Evolutionary conservation across 345 rosid genomes (phyloP), one percentile per base, ranked within the genome.

Genomic region (Geranium rotundifolium): DNA sequence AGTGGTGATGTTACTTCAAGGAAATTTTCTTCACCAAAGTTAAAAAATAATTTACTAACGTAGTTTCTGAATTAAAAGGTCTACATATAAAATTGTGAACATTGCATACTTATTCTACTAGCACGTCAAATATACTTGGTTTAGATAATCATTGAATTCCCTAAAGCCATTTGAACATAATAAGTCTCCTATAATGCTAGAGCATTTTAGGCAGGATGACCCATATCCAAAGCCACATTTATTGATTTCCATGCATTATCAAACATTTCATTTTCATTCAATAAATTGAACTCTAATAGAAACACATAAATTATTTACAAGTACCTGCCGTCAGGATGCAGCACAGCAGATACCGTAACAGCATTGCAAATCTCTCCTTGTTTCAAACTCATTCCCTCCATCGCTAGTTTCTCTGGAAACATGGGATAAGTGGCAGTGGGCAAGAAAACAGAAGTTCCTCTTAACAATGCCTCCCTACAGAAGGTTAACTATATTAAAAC

Each of bases 321-420:
- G 74, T 87, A 92, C 98, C 98, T 73, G 80, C 98, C 98, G 70
- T 89, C 87, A 73, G 93, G 58, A 68, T 69, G 86, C 58, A 92
- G 77, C 75, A 85, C 76, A 75, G 84, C 96, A 60, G 95, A 83
- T 70, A 89, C 87, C 29, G 88, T 79, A 67, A 92, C 87, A 54
- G 96, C 98, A 69, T 80, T 82, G 85, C 98, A 92, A 66, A 64
- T 60, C 74, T 92, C 93, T 65, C 96, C 96, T 77, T 92, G 95
- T 81, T 83, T 84, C 81, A 92, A 79, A 80, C 98, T 92, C 98
- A 92, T 89, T 71, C 97, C 96, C 74, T 80, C 80, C 96, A 92
- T 85, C 20, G 98, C 95, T 78, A 92, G 90, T 70, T 83, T 92
- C 79, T 92, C 97, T 13, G 98, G 98, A 73, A 92, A 92, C 96